phyloP scores from a whole-genome alignment of 352 stramenopile species.

The Globisporangium abappressorium region DNA sequence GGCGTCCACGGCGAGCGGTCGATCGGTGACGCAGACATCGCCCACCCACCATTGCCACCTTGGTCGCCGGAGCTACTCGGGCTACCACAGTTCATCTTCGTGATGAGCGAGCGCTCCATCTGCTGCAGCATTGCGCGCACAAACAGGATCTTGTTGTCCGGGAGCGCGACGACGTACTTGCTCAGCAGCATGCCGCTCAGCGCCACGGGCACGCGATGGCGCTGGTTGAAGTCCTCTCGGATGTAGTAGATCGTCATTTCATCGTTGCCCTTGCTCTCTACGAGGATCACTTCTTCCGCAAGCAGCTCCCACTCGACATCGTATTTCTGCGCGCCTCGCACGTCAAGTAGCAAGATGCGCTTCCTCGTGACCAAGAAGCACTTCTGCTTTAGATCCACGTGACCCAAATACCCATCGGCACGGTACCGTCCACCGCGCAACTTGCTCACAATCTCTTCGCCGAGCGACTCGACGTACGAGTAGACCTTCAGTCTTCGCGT shows the following conservation, averaged over 20 bases:
- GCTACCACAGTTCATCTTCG: constrained; percentile 46
- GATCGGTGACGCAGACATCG: constrained; percentile 39
- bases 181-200: constrained; percentile 69
- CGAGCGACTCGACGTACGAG: constrained; percentile 86
- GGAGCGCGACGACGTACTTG: constrained; percentile 71
- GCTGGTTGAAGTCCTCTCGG: constrained; percentile 54
- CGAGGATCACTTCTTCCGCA: constrained; percentile 75
- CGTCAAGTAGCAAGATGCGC: constrained; percentile 73
- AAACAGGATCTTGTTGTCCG: constrained; percentile 76
- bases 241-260: constrained; percentile 69
- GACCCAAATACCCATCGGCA: constrained; percentile 75
- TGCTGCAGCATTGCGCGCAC: constrained; percentile 85
- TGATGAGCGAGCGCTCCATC: constrained; percentile 71
- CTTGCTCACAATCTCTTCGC: constrained; percentile 83
- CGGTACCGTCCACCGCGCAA: constrained; percentile 76
- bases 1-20: constrained; percentile 35
- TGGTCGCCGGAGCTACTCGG: constrained; percentile 16
- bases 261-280: constrained; percentile 44
- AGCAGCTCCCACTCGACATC: constrained; percentile 79
- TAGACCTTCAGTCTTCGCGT: constrained; percentile 80
- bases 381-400: constrained; percentile 82
- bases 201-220: constrained; percentile 12
- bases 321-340: constrained; percentile 68
- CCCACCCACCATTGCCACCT: constrained; percentile 2
- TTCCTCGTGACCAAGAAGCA: constrained; percentile 84